These are phyloP conservation scores for Cylindrodendrum hubeiense DNA, from an alignment of 2,329 filamentous ascomycete species.

Conservation along the genomic window DNA sequence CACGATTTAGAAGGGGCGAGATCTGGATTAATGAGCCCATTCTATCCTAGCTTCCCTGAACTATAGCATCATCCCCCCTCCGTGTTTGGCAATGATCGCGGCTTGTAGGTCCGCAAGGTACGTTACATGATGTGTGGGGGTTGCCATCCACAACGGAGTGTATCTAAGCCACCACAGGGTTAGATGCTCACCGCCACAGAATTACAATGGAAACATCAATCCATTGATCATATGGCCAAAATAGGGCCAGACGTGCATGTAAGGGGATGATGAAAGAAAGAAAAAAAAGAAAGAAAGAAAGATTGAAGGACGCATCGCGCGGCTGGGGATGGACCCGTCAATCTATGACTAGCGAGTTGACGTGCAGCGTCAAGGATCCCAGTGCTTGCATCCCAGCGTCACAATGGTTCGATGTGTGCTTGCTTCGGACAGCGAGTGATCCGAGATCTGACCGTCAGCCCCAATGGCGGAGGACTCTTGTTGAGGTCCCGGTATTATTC, in stretches of 20 bases:
- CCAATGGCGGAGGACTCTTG: not conserved
- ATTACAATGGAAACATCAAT: not conserved
- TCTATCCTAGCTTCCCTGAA: conserved; percentile 8
- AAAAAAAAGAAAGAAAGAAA: not conserved
- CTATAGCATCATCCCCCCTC: not conserved
- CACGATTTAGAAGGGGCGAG: not conserved
- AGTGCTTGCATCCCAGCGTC: conserved; percentile 12
- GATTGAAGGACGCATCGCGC: conserved; percentile 18
- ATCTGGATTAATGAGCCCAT: not conserved
- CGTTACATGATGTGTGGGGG: conserved; percentile 12
- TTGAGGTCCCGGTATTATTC: conserved; percentile 1
- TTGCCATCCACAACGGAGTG: conserved; percentile 14
- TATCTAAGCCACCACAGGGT: not conserved
- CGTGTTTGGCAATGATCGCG: not conserved
- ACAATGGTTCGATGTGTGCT: conserved; percentile 29
- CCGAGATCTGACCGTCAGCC: conserved; percentile 19
- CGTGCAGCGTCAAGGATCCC: conserved; percentile 26
- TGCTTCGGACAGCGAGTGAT: conserved; percentile 19
- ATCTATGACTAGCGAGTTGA: conserved; percentile 17
- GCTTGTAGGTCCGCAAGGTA: not conserved
- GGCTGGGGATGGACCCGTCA: conserved; percentile 2
- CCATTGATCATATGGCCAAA: not conserved
- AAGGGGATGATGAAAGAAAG: no score
- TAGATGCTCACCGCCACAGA: conserved; percentile 1
- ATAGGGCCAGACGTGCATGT: conserved; percentile 16